Conservation (phyloP, 176 grass and related monocot species). For the Leersia perrieri region DNA sequence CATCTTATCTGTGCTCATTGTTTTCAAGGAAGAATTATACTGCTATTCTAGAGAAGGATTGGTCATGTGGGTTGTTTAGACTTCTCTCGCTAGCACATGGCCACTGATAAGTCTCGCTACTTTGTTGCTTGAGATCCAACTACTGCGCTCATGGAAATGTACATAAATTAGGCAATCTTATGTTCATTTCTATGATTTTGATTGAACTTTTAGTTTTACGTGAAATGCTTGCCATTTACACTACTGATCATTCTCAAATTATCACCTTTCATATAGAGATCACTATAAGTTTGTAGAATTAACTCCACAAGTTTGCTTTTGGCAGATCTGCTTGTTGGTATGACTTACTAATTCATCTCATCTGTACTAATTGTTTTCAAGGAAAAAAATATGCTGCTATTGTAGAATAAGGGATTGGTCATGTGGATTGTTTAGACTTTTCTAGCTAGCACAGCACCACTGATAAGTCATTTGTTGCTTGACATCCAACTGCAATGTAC, state of each 20-base stretch:
- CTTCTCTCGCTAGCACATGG: neutral
- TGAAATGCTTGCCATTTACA: neutral
- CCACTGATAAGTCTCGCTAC: neutral
- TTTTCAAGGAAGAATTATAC: neutral
- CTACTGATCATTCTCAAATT: neutral
- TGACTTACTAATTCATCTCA: neutral
- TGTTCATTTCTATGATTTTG: too few species aligned
- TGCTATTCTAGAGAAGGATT: neutral
- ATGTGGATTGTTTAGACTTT: neutral
- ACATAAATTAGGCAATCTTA: neutral
- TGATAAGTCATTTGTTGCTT: neutral
- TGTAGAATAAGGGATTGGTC: neutral
- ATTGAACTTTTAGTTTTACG: neutral
- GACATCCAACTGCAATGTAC: neutral
- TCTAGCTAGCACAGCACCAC: neutral
- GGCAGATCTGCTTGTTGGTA: neutral
- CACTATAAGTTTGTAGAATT: neutral
- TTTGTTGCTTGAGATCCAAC: slow-evolving; percentile 5
- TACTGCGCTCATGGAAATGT: too few species aligned
- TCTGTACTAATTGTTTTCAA: neutral
- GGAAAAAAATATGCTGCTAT: neutral
- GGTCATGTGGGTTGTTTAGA: neutral
- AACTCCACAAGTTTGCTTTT: neutral
- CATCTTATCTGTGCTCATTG: neutral
- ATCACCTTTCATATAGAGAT: neutral